Conservation (phyloP, 2,329 filamentous ascomycete species). For the Aureobasidium namibiae region DNA sequence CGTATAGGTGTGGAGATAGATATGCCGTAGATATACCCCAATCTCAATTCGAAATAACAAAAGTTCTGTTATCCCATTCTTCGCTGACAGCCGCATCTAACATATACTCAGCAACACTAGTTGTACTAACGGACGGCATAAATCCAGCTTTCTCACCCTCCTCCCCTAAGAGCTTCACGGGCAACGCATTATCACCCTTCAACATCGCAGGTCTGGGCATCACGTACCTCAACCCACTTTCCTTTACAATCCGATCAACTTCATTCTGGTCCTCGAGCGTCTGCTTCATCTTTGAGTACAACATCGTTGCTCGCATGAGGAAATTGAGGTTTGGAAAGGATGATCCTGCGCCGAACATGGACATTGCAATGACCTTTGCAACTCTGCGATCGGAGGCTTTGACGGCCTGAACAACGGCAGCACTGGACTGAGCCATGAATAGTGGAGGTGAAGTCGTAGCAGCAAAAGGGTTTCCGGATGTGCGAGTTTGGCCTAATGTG, state of each 20-base stretch:
- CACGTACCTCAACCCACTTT: slow-evolving; percentile 31
- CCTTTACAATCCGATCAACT: slow-evolving; percentile 35
- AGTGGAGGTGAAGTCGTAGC: slow-evolving; percentile 32
- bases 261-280: slow-evolving; percentile 41
- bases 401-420: slow-evolving; percentile 31
- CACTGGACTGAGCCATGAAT: slow-evolving; percentile 38
- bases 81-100: slow-evolving; percentile 34
- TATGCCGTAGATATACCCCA: not conserved
- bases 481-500: slow-evolving; percentile 2
- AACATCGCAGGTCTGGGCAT: slow-evolving; percentile 38
- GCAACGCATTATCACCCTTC: slow-evolving; percentile 28
- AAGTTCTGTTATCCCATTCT: slow-evolving; percentile 37
- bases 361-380: slow-evolving; percentile 42
- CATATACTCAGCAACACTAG: slow-evolving; percentile 39
- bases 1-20: too few relatives aligned
- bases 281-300: slow-evolving; percentile 38
- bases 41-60: slow-evolving; percentile 35
- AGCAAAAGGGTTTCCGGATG: slow-evolving; percentile 41
- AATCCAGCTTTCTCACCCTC: slow-evolving; percentile 35
- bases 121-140: slow-evolving; percentile 29
- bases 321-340: slow-evolving; percentile 37
- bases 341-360: slow-evolving; percentile 40
- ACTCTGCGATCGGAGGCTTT: slow-evolving; percentile 23
- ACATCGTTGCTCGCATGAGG: slow-evolving; percentile 37
- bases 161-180: slow-evolving; percentile 34